Evolutionary conservation across 2,329 filamentous ascomycete species (phyloP), one percentile per base, ranked within the genome.

Genomic region (Apiospora phragmitis): DNA sequence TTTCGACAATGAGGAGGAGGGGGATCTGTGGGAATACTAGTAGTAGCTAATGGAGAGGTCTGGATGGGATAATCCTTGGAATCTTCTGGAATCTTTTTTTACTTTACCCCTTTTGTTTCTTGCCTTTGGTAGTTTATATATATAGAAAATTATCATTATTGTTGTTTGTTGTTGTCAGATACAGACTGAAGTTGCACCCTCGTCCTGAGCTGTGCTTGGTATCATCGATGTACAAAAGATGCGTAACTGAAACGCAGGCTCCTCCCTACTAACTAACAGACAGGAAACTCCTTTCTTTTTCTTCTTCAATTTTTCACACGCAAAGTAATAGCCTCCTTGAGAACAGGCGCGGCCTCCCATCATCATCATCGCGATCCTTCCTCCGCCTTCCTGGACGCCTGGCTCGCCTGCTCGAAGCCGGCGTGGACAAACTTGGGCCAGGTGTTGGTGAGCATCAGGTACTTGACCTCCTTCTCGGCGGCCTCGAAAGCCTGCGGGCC

Each of bases 361-460:
- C 55, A n/a, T 38, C 55, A n/a, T 41, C 11, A 12, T 38, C 55
- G 18, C 2, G 18, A 8, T 38, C 29, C 8, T 62, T 32, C 32
- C 21, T 35, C 18, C 18, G n/a, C 29, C 8, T 62, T 32, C 32
- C 21, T 35, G 29, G 29, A 38, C 0, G 43, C 18, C 29, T 68
- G 68, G 49, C 62, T 66, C 3, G 45, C 38, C 65, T 62, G 68
- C 18, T 72, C 72, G 41, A 70, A 55, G 21, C 69, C 70, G 43
- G 70, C 65, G 29, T 72, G 75, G 67, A 79, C 74, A 55, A 78
- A 79, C 70, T 77, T 79, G 43, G 77, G 77, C 77, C 77, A 79
- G 0, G 77, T 79, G 70, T 79, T 79, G 26, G 77, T 78, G 43
- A 79, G 72, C 6, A 79, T 74, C n/a, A 76, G 72, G 65, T 76